A percentile compares a stretch with the other conserved stretches of the same genome.
Conservation (phyloP, 495 filamentous ascomycete genomes). For the Immersiella caudata region DNA sequence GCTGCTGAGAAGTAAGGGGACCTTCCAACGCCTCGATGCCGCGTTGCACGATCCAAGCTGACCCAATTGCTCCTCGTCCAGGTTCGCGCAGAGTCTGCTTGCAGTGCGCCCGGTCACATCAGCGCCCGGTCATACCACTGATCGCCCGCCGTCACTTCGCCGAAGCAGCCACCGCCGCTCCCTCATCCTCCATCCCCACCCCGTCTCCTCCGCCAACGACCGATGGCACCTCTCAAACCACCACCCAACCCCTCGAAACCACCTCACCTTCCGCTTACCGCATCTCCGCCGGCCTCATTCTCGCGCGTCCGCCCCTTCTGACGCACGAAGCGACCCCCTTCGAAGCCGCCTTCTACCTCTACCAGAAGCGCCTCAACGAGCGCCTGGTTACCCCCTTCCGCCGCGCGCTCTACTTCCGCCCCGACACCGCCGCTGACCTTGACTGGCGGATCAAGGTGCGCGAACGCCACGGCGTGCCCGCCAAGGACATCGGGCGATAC, state of each 20-base stretch:
- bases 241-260: slow-evolving; percentile 18
- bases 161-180: slow-evolving; percentile 2
- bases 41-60: slow-evolving; percentile 1
- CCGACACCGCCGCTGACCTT: slow-evolving; percentile 76
- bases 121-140: slow-evolving; percentile 2
- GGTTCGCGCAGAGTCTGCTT: slow-evolving; percentile 27
- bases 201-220: slow-evolving; percentile 1
- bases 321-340: slow-evolving; percentile 83
- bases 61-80: not conserved
- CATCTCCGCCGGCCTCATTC: slow-evolving; percentile 78
- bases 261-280: slow-evolving; percentile 50
- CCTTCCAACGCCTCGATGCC: not conserved
- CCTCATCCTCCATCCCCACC: slow-evolving; percentile 2
- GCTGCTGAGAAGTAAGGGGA: slow-evolving; percentile 43
- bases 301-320: slow-evolving; percentile 84
- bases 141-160: slow-evolving; percentile 19
- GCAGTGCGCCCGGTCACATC: slow-evolving; percentile 27
- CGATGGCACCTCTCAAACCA: not conserved
- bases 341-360: slow-evolving; percentile 91
- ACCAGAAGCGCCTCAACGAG: slow-evolving; percentile 96
- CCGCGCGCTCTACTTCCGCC: slow-evolving; percentile 94
- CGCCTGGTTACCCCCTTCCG: slow-evolving; percentile 87
- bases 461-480: slow-evolving; percentile 68
- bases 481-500: slow-evolving; percentile 85
- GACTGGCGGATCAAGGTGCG: slow-evolving; percentile 89